Evolutionary conservation across 2,329 filamentous ascomycete genomes (phyloP).

Genomic region (Herpotrichia juniperi): DNA sequence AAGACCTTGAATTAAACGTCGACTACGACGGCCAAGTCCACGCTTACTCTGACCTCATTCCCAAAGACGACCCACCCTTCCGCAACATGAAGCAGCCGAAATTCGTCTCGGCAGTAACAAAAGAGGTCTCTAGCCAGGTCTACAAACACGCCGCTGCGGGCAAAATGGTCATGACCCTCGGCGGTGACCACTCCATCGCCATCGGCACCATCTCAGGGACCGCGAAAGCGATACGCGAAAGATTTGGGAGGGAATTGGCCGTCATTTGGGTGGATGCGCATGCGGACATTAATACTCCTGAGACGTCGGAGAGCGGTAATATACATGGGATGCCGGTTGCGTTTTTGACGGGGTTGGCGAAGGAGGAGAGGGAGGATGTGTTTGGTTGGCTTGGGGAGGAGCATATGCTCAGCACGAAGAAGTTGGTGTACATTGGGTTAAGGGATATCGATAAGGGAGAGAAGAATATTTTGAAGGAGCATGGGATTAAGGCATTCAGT

Average conservation of each 20-base stretch:
- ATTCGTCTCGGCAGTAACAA: constrained; percentile 83
- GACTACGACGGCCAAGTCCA: constrained; percentile 84
- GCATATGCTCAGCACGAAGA: constrained; percentile 72
- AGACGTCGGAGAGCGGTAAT: constrained; percentile 87
- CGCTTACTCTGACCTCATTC: constrained; percentile 77
- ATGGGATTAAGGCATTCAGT: constrained; percentile 93
- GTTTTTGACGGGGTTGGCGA: constrained; percentile 85
- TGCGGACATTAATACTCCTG: constrained; percentile 95
- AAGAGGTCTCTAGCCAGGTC: constrained; percentile 79
- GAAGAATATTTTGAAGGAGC: constrained; percentile 87
- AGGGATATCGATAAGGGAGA: constrained; percentile 92
- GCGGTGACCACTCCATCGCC: constrained; percentile 95
- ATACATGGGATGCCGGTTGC: constrained; percentile 98
- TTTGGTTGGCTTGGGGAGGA: constrained; percentile 90
- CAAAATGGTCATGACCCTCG: constrained; percentile 88
- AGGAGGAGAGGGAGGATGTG: constrained; percentile 74
- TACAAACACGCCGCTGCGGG: constrained; percentile 85
- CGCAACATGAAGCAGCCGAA: constrained; percentile 94
- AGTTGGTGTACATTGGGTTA: constrained; percentile 96
- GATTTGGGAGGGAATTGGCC: constrained; percentile 81
- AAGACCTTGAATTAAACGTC: constrained; percentile 88
- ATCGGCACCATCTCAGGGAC: constrained; percentile 91
- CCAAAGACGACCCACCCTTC: constrained; percentile 75
- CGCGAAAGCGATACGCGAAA: constrained; percentile 83
- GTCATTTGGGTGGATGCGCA: constrained; percentile 99